A percentile compares a stretch with the other conserved stretches of the same genome.
Evolutionary conservation across 2,329 filamentous ascomycete species (phyloP).

Genomic region (Chaetomiaceae sp.): DNA sequence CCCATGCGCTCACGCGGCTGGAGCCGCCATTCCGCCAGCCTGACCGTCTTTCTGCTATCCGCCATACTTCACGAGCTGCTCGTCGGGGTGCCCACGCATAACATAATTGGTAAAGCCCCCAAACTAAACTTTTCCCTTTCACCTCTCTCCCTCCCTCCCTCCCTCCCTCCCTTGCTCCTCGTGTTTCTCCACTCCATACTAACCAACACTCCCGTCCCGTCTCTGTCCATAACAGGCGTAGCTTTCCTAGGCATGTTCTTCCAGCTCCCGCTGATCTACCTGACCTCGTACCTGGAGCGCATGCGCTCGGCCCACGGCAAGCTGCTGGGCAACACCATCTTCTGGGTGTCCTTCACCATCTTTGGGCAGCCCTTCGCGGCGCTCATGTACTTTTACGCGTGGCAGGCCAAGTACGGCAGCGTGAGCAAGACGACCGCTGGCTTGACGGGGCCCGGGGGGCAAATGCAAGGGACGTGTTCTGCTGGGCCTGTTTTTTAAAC

Average conservation of each 20-base stretch:
- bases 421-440: conserved; percentile 47
- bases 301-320: conserved; percentile 71
- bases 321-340: conserved; percentile 85
- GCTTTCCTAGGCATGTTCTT: conserved; percentile 93
- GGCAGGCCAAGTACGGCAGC: conserved; percentile 95
- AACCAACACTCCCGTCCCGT: too few relatives aligned
- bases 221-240: conserved; percentile 53
- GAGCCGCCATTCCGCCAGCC: conserved; percentile 64
- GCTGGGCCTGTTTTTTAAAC: conserved; percentile 7
- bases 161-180: too few relatives aligned
- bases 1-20: conserved; percentile 83
- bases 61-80: conserved; percentile 87
- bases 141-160: neutral
- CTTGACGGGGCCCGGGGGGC: too few relatives aligned
- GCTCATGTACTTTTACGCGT: conserved; percentile 93
- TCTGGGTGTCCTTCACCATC: conserved; percentile 94
- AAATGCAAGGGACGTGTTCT: conserved; percentile 11
- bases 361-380: conserved; percentile 92
- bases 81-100: conserved; percentile 92
- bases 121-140: too few relatives aligned
- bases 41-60: conserved; percentile 82
- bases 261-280: conserved; percentile 79
- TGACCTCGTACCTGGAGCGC: conserved; percentile 76
- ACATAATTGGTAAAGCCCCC: conserved; percentile 66
- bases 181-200: too few relatives aligned